Conservation (phyloP, 2,329 filamentous ascomycete genomes). For the Alternaria novae-zelandiae region DNA sequence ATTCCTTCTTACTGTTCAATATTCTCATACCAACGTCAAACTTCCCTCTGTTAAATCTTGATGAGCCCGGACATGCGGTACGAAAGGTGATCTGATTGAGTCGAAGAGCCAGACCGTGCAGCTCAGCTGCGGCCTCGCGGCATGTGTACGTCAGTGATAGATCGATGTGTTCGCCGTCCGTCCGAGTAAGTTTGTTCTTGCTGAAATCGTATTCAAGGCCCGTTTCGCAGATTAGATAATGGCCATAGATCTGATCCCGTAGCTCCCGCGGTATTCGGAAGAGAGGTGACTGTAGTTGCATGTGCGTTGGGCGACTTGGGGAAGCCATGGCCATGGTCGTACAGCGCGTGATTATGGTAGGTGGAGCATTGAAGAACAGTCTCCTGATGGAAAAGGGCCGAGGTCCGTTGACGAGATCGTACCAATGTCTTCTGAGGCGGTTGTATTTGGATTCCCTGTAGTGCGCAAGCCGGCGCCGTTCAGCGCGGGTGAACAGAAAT, state of each 20-base stretch:
- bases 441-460: no score
- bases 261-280: neutral
- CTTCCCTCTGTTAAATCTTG: no score
- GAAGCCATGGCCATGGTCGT: neutral
- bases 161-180: neutral
- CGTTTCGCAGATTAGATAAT: rapidly evolving
- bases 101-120: neutral
- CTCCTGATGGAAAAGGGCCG: no score
- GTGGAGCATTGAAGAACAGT: rapidly evolving
- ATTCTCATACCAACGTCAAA: rapidly evolving
- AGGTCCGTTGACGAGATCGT: no score
- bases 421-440: no score
- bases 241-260: neutral
- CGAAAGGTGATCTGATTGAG: rapidly evolving
- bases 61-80: neutral
- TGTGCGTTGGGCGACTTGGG: neutral
- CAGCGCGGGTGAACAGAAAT: no score
- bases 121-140: neutral
- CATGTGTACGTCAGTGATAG: neutral
- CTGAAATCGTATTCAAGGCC: rapidly evolving
- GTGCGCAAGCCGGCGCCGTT: no score
- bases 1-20: rapidly evolving
- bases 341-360: rapidly evolving
- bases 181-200: neutral
- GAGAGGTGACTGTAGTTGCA: neutral